Base-by-base conservation (phyloP, 805 yeast species). In the Candida taoyuanica region DNA sequence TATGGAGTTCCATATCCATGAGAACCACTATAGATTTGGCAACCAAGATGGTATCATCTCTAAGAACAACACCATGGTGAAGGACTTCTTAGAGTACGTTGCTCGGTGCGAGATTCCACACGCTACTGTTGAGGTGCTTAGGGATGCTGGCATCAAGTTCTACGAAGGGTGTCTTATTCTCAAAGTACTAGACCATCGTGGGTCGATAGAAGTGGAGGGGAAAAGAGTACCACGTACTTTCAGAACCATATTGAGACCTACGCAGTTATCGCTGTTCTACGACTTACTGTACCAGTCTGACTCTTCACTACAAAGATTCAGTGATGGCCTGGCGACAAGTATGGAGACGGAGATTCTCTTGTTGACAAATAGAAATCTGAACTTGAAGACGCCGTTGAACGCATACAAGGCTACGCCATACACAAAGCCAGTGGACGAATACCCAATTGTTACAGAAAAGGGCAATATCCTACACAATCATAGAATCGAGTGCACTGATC, bases 91-190 rank as follows among this genome's bases (percentile, higher is more conserved):
- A 43, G 78, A 81, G 47, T 84, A 79, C 53, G 83, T 91, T 9
- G 81, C 88, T 13, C 68, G 75, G 39, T 95, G 91, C 36, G 81
- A 80, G 51, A 85, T 91, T 12, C 96, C 97, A 1, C 84, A 86
- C 29, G 86, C 94, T 12, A 78, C 91, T 56, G 78, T 88, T 49
- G 98, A 93, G 62, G 84, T 91, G 8, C 70, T 93, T 31, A 78
- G 84, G 53, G 98, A 91, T 58, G 85, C 91, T 26, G 83, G 89
- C 15, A 76, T 89, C 24, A 76, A 77, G 43, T 74, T 87, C 37
- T 91, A 86, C 58, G 97, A 93, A 56, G 97, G 97, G 0, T 85
- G 95, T 58, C 66, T 91, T 28, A 85, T 91, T 13, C 60, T 91
- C 34, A 86, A 86, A 55, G 81, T 91, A n/a, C 76, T 74, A 48